These are phyloP conservation scores for Daldinia vernicosa DNA, from an alignment of 495 filamentous ascomycete genomes.

Conservation along the genomic window DNA sequence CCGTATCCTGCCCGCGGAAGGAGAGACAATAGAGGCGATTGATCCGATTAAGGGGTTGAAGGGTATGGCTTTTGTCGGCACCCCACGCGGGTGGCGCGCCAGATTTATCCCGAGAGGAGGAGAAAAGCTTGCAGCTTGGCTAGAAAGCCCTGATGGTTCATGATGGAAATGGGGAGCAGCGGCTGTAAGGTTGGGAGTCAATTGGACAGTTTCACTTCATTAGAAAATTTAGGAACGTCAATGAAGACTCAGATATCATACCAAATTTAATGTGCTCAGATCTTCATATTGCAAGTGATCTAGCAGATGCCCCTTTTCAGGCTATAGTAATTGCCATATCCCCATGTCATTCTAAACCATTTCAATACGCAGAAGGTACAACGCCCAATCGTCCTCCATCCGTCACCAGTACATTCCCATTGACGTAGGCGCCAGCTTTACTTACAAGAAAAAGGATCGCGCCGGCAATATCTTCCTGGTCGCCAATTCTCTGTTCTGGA, in stretches of 20 bases:
- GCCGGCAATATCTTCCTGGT: constrained; percentile 61
- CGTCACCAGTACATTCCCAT: constrained; percentile 58
- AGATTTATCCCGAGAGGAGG: constrained; percentile 29
- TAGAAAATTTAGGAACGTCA: not conserved
- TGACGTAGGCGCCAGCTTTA: constrained; percentile 61
- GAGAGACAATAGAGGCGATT: constrained; percentile 21
- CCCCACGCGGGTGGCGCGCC: constrained; percentile 30
- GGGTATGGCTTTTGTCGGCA: constrained; percentile 18
- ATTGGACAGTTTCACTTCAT: not conserved
- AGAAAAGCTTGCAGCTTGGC: constrained; percentile 25
- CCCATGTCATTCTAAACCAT: not conserved
- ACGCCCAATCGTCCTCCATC: constrained; percentile 62
- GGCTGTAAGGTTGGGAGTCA: not conserved
- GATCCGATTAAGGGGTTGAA: constrained; percentile 27
- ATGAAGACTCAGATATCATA: not conserved
- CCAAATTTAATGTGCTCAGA: not conserved
- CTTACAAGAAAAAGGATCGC: constrained; percentile 60
- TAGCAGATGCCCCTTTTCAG: not conserved
- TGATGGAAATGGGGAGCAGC: not conserved
- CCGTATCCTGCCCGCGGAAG: constrained; percentile 33
- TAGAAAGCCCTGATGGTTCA: constrained; percentile 21
- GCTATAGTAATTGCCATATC: not conserved
- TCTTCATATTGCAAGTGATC: not conserved
- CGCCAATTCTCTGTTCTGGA: constrained; percentile 60
- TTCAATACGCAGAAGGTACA: constrained; percentile 55